Evolutionary conservation across 768 basidiomycete genomes (phyloP).

Genomic region (Suillus discolor): DNA sequence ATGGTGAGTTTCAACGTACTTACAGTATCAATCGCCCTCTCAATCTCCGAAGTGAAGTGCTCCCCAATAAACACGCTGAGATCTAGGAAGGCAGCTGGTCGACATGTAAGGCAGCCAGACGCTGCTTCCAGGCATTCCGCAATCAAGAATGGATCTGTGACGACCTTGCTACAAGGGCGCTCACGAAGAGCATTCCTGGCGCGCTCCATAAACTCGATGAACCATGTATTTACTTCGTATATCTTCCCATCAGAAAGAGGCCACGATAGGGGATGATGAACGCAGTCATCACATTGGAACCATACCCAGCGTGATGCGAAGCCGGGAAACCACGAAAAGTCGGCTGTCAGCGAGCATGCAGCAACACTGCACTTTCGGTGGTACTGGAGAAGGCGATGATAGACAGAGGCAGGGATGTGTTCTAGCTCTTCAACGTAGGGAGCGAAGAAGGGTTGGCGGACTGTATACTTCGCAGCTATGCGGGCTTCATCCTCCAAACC

Average conservation of each 20-base stretch:
- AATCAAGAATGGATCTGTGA: constrained; percentile 32
- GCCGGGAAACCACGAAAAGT: constrained; percentile 39
- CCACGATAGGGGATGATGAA: constrained; percentile 36
- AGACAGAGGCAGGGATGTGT: constrained; percentile 37
- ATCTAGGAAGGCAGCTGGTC: constrained; percentile 32
- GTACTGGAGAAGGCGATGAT: constrained; percentile 40
- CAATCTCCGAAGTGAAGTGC: constrained; percentile 31
- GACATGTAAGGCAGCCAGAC: constrained; percentile 30
- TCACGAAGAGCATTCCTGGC: constrained; percentile 31
- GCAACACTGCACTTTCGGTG: constrained; percentile 36
- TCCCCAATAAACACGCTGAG: constrained; percentile 35
- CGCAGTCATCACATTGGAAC: constrained; percentile 42
- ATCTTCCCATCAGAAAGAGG: constrained; percentile 37
- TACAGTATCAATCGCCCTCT: constrained; percentile 31
- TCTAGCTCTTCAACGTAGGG: constrained; percentile 39
- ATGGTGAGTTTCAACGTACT: constrained; percentile 2
- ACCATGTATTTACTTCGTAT: constrained; percentile 37
- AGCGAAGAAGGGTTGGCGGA: constrained; percentile 37
- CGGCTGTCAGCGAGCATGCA: constrained; percentile 33
- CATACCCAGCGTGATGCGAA: constrained; percentile 40
- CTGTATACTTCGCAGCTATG: constrained; percentile 38
- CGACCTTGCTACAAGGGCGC: constrained; percentile 33
- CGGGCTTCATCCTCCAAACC: constrained; percentile 34
- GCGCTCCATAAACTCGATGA: constrained; percentile 38
- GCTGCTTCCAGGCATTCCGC: constrained; percentile 33